Percentiles rank a stretch among this genome's conserved stretches.
Evolutionary conservation across 73 alveolate genomes (phyloP).

Genomic region (Paraurostyla sp.): DNA sequence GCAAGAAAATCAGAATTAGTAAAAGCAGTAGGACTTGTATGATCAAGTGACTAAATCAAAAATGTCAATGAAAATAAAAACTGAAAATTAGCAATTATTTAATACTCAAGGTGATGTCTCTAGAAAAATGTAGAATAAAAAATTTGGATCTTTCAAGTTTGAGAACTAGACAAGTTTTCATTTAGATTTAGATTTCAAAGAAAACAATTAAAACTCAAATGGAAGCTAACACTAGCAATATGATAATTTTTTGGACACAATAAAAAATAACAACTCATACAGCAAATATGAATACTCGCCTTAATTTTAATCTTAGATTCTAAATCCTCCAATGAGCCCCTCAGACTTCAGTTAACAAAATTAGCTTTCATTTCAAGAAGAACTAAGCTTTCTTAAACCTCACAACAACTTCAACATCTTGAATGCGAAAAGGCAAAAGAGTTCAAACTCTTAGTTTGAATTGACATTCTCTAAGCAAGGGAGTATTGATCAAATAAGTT

Average conservation of each 20-base stretch:
- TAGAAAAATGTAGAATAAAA: neutral
- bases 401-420: neutral
- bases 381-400: neutral
- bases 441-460: conserved; percentile 27
- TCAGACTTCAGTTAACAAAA: neutral
- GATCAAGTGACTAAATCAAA: conserved; percentile 39
- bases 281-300: conserved; percentile 8
- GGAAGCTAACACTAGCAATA: neutral
- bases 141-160: neutral
- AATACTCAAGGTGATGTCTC: neutral
- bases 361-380: conserved; percentile 1
- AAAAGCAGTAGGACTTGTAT: neutral
- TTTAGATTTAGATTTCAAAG: neutral
- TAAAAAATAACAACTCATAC: neutral
- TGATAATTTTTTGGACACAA: neutral
- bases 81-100: neutral
- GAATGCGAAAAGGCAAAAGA: neutral
- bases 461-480: conserved; percentile 16
- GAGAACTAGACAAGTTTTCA: neutral
- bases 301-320: neutral
- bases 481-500: neutral
- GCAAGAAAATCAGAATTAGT: neutral
- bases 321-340: conserved; percentile 14
- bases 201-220: neutral
- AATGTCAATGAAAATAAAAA: neutral